Percentiles rank a stretch among this genome's conserved stretches.
phyloP scores from a whole-genome alignment of 192 early-diverging fungal species.

The Rhizophagus sp. region DNA sequence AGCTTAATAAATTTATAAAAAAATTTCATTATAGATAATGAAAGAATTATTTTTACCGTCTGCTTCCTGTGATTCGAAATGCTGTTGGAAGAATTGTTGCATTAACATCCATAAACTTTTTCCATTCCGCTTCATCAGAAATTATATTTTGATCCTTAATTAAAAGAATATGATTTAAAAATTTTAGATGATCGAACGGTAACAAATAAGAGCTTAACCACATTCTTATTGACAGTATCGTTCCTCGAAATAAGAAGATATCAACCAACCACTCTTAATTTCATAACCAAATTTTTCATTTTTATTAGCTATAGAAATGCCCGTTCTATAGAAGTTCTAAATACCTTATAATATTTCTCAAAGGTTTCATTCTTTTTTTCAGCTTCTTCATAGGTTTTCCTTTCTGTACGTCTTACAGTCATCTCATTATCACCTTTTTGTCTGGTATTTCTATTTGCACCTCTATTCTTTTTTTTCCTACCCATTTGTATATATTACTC shows the following conservation, averaged over 20 bases:
- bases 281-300: neutral
- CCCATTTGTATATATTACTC: conserved; percentile 14
- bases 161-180: neutral
- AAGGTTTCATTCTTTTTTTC: conserved; percentile 15
- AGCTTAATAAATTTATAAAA: neutral
- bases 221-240: neutral
- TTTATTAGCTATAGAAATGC: too few species aligned
- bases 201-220: neutral
- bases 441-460: neutral
- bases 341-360: conserved; percentile 24
- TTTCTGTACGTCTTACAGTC: neutral
- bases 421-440: too few species aligned
- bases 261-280: neutral
- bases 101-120: conserved; percentile 69
- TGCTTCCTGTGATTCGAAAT: conserved; percentile 92
- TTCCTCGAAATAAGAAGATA: neutral
- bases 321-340: too few species aligned
- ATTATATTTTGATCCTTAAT: conserved; percentile 71
- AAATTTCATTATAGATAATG: neutral
- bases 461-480: conserved; percentile 29
- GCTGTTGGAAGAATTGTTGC: conserved; percentile 80
- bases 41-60: conserved; percentile 49
- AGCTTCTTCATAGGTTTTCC: conserved; percentile 5
- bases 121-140: conserved; percentile 77
- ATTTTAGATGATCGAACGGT: neutral